A percentile compares a stretch with the other conserved stretches of the same genome.
Evolutionary conservation across 768 basidiomycete species (phyloP).

Genomic region (Leccinellum rugosiceps): DNA sequence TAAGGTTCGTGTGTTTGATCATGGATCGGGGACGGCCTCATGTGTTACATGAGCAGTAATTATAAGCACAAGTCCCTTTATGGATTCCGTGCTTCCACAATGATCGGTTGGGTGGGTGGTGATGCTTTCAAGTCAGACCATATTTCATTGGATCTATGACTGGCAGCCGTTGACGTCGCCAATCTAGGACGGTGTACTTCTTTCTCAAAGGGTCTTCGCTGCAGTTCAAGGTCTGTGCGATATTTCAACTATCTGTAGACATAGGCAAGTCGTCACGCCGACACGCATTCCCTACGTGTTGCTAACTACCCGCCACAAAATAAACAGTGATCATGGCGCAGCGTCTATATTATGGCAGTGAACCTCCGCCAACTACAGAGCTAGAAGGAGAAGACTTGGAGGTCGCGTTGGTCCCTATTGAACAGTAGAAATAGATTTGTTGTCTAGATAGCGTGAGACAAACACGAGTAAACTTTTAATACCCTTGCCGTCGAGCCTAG

Average conservation of each 20-base stretch:
- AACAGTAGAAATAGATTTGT: slow-evolving; percentile 40
- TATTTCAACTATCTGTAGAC: slow-evolving; percentile 82
- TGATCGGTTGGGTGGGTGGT: slow-evolving; percentile 81
- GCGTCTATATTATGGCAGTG: slow-evolving; percentile 69
- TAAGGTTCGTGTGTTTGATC: slow-evolving; percentile 48
- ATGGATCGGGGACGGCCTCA: slow-evolving; percentile 16
- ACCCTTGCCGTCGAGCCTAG: slow-evolving; percentile 11
- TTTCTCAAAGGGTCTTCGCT: slow-evolving; percentile 69
- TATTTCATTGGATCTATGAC: slow-evolving; percentile 4
- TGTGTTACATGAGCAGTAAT: slow-evolving; percentile 49
- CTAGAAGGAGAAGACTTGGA: slow-evolving; percentile 62
- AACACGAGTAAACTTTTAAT: slow-evolving; percentile 31
- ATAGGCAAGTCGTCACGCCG: slow-evolving; percentile 46
- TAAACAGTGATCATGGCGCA: slow-evolving; percentile 68
- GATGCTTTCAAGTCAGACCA: slow-evolving; percentile 75
- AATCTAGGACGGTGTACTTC: slow-evolving; percentile 69
- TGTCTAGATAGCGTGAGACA: slow-evolving; percentile 21
- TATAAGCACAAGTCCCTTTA: slow-evolving; percentile 76
- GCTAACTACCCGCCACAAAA: slow-evolving; percentile 11
- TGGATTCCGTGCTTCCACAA: slow-evolving; percentile 79
- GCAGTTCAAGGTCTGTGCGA: slow-evolving; percentile 79
- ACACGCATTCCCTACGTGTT: slow-evolving; percentile 4
- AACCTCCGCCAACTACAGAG: slow-evolving; percentile 52
- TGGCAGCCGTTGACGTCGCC: slow-evolving; percentile 16
- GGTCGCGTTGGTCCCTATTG: slow-evolving; percentile 65